Conservation (phyloP, 257 asterid species). For the Rehmannia glutinosa region DNA sequence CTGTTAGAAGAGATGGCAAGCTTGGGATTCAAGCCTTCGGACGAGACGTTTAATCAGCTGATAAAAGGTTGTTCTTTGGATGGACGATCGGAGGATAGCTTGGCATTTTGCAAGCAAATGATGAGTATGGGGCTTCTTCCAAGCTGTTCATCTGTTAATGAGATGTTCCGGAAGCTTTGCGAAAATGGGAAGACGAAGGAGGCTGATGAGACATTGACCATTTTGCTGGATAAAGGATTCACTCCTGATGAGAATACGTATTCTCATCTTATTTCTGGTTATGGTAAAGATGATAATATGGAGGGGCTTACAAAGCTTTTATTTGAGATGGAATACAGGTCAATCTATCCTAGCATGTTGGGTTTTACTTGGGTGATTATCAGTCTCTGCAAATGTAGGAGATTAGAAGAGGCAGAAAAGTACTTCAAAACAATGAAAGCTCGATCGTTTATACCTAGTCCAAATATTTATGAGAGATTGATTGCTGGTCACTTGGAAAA, state of each 20-base stretch:
- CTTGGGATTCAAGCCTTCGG: conserved; percentile 34
- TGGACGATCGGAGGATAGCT: conserved; percentile 44
- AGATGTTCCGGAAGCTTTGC: conserved; percentile 38
- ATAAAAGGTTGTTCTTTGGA: conserved; percentile 40
- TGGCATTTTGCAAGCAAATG: conserved; percentile 49
- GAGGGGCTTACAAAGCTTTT: conserved; percentile 43
- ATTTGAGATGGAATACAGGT: conserved; percentile 56
- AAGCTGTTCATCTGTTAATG: conserved; percentile 32
- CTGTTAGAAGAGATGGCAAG: conserved; percentile 46
- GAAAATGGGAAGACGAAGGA: conserved; percentile 34
- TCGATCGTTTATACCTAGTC: conserved; percentile 24
- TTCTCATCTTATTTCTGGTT: conserved; percentile 47
- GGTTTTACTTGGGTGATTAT: conserved; percentile 31
- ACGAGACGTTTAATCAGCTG: conserved; percentile 40
- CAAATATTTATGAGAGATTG: conserved; percentile 29
- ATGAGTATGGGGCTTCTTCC: conserved; percentile 32
- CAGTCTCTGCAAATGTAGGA: conserved; percentile 35
- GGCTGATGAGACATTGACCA: conserved; percentile 44
- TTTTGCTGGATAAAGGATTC: too few species aligned
- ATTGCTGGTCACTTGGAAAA: too few species aligned
- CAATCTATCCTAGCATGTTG: conserved; percentile 30
- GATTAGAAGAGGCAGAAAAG: conserved; percentile 44
- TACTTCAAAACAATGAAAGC: conserved; percentile 36
- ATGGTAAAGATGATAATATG: conserved; percentile 33
- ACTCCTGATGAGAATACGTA: conserved; percentile 35